A percentile compares a stretch with the other conserved stretches of the same genome.
phyloP scores from a whole-genome alignment of 345 rosid species.

The Acer campestre region DNA sequence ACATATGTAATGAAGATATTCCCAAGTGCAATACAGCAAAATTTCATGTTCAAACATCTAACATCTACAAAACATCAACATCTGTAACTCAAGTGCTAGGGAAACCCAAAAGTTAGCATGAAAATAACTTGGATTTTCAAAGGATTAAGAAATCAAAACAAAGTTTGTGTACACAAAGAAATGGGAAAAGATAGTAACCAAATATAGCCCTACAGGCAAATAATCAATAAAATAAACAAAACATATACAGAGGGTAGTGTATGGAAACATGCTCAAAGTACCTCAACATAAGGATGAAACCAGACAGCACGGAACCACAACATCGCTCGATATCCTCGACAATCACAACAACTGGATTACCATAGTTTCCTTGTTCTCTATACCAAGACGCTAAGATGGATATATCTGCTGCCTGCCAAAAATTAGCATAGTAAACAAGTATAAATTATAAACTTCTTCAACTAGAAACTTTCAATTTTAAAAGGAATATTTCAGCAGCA shows the following conservation, averaged over 20 bases:
- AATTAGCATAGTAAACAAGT: slow-evolving; percentile 24
- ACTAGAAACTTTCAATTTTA: not conserved
- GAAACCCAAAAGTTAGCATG: too few relatives aligned
- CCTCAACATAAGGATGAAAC: slow-evolving; percentile 79
- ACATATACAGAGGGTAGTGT: not conserved
- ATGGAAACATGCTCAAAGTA: slow-evolving; percentile 22
- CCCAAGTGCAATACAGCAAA: not conserved
- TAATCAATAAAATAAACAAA: not conserved
- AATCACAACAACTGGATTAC: slow-evolving; percentile 63
- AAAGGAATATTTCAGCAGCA: slow-evolving; percentile 7
- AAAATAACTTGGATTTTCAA: not conserved
- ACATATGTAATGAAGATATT: too few relatives aligned
- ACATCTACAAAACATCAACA: not conserved
- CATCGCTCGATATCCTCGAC: slow-evolving; percentile 84
- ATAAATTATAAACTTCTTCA: slow-evolving; percentile 9
- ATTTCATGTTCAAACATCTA: not conserved
- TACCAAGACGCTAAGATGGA: slow-evolving; percentile 88
- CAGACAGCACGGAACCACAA: slow-evolving; percentile 72
- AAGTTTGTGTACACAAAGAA: not conserved
- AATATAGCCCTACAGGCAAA: not conserved
- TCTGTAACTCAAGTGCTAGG: too few relatives aligned
- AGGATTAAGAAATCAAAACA: slow-evolving; percentile 2
- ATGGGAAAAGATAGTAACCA: not conserved
- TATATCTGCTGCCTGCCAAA: slow-evolving; percentile 70
- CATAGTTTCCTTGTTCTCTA: slow-evolving; percentile 46